A percentile compares a stretch with the other conserved stretches of the same genome.
Evolutionary conservation across 1,284 basidiomycete species (phyloP).

Genomic region (Entoloma clypeatum): DNA sequence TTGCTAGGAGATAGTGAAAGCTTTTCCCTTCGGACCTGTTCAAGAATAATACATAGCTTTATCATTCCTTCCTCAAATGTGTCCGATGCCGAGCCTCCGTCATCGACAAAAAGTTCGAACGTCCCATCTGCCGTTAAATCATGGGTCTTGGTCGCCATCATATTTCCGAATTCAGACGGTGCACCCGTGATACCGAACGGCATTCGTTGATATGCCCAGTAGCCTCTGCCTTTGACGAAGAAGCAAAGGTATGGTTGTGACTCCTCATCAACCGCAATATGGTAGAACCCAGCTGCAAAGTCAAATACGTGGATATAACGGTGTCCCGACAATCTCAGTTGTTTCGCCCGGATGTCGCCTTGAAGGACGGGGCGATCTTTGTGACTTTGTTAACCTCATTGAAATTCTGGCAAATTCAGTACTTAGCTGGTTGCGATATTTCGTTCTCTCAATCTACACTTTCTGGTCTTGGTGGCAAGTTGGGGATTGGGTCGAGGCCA

Average conservation of each 20-base stretch:
- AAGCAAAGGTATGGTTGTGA: no score
- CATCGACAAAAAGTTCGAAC: conserved; percentile 13
- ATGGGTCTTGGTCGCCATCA: no score
- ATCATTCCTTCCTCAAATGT: conserved; percentile 15
- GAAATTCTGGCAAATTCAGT: conserved; percentile 34
- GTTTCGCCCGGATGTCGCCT: conserved; percentile 28
- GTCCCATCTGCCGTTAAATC: no score
- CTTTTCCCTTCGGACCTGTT: conserved; percentile 12
- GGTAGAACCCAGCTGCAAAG: conserved; percentile 26
- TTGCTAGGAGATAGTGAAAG: conserved; percentile 21
- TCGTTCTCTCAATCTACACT: conserved; percentile 5
- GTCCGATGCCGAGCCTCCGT: conserved; percentile 18
- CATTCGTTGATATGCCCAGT: no score
- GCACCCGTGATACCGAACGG: no score
- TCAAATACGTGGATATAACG: conserved; percentile 30
- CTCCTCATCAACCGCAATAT: no score
- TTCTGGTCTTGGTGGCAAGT: conserved; percentile 17
- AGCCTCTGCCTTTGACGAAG: no score
- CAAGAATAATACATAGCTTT: conserved; percentile 16
- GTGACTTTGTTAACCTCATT: no score
- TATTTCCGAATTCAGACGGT: no score
- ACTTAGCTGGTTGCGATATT: conserved; percentile 18
- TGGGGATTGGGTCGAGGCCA: conserved; percentile 16
- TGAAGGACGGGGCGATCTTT: no score
- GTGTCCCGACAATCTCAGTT: conserved; percentile 29